Percentiles rank a stretch among this genome's conserved stretches.
phyloP scores from a whole-genome alignment of 495 filamentous ascomycete species.

The Hypoxylon trugodes region DNA sequence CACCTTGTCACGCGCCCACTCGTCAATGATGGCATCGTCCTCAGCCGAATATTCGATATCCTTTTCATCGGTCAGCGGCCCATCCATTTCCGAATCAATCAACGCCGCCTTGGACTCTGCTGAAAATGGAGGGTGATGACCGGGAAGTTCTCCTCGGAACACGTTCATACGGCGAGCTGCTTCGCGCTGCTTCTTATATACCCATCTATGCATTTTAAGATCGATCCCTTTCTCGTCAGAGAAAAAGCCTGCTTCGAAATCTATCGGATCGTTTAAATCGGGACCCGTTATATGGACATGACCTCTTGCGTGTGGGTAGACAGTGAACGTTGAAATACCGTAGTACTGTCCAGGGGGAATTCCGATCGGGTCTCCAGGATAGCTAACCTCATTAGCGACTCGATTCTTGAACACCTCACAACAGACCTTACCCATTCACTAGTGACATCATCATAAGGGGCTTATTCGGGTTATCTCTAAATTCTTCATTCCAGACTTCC shows the following conservation, averaged over 20 bases:
- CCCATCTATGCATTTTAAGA: slow-evolving; percentile 53
- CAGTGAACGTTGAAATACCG: slow-evolving; percentile 42
- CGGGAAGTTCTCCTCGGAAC: slow-evolving; percentile 61
- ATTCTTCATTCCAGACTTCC: slow-evolving; percentile 47
- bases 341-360: background rate
- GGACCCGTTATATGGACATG: slow-evolving; percentile 59
- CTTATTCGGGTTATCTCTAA: slow-evolving; percentile 38
- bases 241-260: slow-evolving; percentile 56
- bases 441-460: slow-evolving; percentile 23
- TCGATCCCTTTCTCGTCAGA: slow-evolving; percentile 49
- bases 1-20: slow-evolving; percentile 52
- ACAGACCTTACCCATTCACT: background rate
- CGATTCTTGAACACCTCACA: background rate
- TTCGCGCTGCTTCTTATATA: slow-evolving; percentile 63
- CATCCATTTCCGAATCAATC: background rate
- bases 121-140: slow-evolving; percentile 60
- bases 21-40: slow-evolving; percentile 58
- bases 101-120: slow-evolving; percentile 48
- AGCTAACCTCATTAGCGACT: background rate
- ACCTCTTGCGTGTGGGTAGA: slow-evolving; percentile 62
- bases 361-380: background rate
- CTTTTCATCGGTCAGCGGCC: slow-evolving; percentile 16
- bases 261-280: slow-evolving; percentile 31
- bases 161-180: slow-evolving; percentile 58
- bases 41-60: slow-evolving; percentile 55